phyloP scores from a whole-genome alignment of 768 basidiomycete genomes.

The Lactarius hatsudake region DNA sequence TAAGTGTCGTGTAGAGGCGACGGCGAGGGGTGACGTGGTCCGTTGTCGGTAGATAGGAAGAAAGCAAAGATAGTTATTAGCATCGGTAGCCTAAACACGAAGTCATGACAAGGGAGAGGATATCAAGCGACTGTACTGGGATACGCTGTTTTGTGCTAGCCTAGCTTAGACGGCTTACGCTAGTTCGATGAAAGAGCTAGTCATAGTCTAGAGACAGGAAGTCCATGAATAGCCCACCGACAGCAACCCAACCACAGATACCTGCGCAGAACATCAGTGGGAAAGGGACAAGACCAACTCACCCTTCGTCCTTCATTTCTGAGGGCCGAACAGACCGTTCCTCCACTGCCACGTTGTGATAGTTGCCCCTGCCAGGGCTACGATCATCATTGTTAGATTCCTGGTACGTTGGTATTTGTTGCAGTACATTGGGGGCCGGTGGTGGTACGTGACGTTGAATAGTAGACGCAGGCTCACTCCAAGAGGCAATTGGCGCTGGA shows the following conservation, averaged over 20 bases:
- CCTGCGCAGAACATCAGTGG: constrained; percentile 30
- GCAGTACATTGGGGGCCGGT: constrained; percentile 8
- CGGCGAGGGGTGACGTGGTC: constrained; percentile 16
- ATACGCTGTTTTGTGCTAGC: constrained; percentile 34
- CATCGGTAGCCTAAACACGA: constrained; percentile 66
- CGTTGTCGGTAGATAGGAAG: constrained; percentile 35
- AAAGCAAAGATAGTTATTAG: constrained; percentile 66
- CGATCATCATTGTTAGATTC: constrained; percentile 30
- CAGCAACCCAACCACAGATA: constrained; percentile 22
- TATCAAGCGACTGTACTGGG: constrained; percentile 67
- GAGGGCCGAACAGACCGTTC: constrained; percentile 71
- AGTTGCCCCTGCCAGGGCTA: constrained; percentile 36
- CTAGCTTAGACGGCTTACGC: constrained; percentile 57
- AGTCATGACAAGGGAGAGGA: constrained; percentile 48
- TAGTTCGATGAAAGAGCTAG: constrained; percentile 30
- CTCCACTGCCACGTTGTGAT: constrained; percentile 34
- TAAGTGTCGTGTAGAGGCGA: constrained; percentile 21
- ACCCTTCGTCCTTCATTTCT: constrained; percentile 98
- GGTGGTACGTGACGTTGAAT: constrained; percentile 7
- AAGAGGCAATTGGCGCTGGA: constrained; percentile 20
- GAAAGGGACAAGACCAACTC: constrained; percentile 40
- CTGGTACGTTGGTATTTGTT: constrained; percentile 29
- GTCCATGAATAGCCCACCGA: constrained; percentile 24
- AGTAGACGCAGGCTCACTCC: constrained; percentile 19
- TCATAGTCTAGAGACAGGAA: constrained; percentile 28